Evolutionary conservation across 1,284 basidiomycete species (phyloP), one percentile per base, ranked within the genome.

Genomic region (Sparassis latifolia): DNA sequence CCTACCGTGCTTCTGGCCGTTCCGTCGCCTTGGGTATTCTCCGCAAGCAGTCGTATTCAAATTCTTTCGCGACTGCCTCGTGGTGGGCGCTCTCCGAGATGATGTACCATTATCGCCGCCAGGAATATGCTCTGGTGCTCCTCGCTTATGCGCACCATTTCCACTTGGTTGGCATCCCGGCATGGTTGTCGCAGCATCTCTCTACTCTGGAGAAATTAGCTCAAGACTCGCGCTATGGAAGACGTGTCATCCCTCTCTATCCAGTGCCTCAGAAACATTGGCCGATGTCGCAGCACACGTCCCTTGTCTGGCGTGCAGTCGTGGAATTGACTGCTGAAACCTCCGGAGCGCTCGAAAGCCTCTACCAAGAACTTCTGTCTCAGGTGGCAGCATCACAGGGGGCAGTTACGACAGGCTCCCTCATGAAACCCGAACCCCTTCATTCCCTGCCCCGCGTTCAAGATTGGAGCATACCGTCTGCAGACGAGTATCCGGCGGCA

Each of bases 21-120:
- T 3, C 41, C 2, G 44, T 42, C 1, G 47, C 55, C n/a, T 43
- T 62, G 2, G 30, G 30, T 9, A 53, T 54, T 28, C 54, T 68
- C 3, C 61, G 60, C 27, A 31, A 47, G 1, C 33, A 48, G 3
- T 62, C 62, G 4, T 62, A 63, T 43, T 12, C 43, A 10, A 42
- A 50, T 4, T 53, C 52, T 10, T 4, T 5, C 30, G 2, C 44
- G 1, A 55, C 58, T 10, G 44, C 57, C 29, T 56, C 54, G 9
- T 38, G 52, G n/a, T 73, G 72, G 71, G 64, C 56, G 0, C 61
- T 73, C 38, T 63, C 69, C 4, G 67, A 74, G 50, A 68, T 75
- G 66, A 62, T 67, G 2, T 58, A 66, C 51, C 62, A 69, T 50
- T 59, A 58, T 43, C 53, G 54, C 0, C 56, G 57, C 10, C 51